Conservation (phyloP, 371 early-diverging fungal genomes). For the Saksenaea vasiformis region DNA sequence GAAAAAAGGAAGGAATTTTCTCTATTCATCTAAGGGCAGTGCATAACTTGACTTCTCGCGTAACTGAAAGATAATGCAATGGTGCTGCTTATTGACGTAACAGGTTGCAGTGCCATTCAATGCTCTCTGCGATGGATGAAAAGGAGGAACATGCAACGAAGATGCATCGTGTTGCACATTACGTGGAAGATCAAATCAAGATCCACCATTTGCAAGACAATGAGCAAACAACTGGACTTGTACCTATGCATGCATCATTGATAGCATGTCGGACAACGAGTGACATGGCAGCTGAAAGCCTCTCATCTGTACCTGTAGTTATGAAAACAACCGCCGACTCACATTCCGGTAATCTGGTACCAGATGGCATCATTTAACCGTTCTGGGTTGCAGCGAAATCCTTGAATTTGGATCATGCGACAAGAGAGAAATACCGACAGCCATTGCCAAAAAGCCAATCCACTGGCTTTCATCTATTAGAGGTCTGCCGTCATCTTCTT, state of each 20-base stretch:
- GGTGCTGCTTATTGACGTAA: no score
- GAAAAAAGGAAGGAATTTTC: no score
- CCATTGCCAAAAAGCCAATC: background rate
- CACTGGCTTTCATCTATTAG: constrained; percentile 20
- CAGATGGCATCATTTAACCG: background rate
- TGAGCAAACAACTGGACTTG: no score
- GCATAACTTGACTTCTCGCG: no score
- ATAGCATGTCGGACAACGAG: no score
- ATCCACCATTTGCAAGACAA: background rate
- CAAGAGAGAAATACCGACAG: background rate
- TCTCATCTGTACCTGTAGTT: no score
- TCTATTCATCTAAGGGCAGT: no score
- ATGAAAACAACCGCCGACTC: no score
- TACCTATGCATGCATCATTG: no score
- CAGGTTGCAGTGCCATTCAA: background rate
- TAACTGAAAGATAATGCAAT: no score
- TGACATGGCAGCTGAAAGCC: no score
- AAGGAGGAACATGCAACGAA: background rate
- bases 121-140: background rate
- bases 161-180: background rate
- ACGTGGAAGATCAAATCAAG: background rate
- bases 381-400: background rate
- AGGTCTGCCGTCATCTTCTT: constrained; percentile 11
- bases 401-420: background rate
- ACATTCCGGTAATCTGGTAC: background rate